Conservation (phyloP, 2,329 filamentous ascomycete genomes). For the Venturiaceae sp. region DNA sequence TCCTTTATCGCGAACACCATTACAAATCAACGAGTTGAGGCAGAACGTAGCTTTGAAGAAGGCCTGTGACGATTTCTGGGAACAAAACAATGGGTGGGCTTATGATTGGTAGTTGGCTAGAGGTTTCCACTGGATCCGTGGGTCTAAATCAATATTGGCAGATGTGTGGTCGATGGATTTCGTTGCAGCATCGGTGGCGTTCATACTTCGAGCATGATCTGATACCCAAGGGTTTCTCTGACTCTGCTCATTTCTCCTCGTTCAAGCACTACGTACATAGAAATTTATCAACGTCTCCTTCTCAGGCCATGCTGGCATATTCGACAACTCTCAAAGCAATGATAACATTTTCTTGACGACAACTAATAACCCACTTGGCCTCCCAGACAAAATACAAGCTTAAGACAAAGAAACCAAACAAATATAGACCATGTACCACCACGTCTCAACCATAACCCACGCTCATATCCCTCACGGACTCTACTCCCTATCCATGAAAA, state of each 20-base stretch:
- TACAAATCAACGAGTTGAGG: slow-evolving; percentile 59
- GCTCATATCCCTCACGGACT: no score
- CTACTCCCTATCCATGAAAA: no score
- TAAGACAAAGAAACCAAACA: no score
- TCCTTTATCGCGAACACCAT: slow-evolving; percentile 71
- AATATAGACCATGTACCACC: no score
- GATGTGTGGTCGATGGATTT: no score
- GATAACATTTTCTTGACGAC: no score
- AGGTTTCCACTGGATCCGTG: neutral
- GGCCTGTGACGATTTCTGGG: slow-evolving; percentile 76
- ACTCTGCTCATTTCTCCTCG: neutral
- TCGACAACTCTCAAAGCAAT: no score
- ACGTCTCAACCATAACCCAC: no score
- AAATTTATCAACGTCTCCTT: neutral
- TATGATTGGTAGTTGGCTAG: slow-evolving; percentile 53
- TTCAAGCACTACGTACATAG: neutral
- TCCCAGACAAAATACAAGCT: no score
- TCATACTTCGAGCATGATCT: neutral
- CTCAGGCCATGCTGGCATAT: no score
- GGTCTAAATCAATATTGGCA: no score
- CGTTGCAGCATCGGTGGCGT: neutral
- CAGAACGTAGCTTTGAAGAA: slow-evolving; percentile 74
- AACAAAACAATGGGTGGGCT: slow-evolving; percentile 75
- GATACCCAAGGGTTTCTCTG: neutral
- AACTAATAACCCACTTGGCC: no score